These are phyloP conservation scores for Penstemon davidsonii DNA, from an alignment of 257 asterid species.

Conservation along the genomic window DNA sequence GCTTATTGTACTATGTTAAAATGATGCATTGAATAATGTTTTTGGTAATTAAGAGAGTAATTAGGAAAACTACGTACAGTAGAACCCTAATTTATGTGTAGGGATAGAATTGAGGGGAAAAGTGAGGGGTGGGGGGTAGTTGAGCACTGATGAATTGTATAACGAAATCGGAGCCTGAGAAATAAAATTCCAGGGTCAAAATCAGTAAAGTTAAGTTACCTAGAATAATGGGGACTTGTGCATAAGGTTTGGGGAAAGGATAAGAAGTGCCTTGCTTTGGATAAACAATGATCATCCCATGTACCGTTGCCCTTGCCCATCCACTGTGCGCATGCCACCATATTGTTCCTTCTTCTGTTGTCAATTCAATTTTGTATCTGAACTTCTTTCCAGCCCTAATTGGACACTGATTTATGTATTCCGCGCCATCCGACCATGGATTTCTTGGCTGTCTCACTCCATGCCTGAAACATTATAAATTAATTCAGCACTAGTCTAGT, in stretches of 20 bases:
- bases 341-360: constrained; percentile 48
- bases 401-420: constrained; percentile 50
- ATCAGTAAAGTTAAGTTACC: constrained; percentile 21
- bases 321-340: constrained; percentile 70
- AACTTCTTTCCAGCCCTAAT: constrained; percentile 45
- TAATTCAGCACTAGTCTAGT: too few species aligned
- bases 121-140: too few species aligned
- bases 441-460: constrained; percentile 49
- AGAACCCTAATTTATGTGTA: too few species aligned
- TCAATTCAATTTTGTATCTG: constrained; percentile 37
- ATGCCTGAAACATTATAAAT: constrained; percentile 44
- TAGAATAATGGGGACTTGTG: constrained; percentile 42
- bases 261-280: constrained; percentile 29
- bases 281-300: constrained; percentile 45
- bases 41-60: too few species aligned
- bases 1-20: too few species aligned
- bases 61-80: too few species aligned
- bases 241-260: constrained; percentile 47
- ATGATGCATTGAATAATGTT: too few species aligned
- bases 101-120: too few species aligned
- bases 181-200: too few species aligned
- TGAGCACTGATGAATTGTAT: too few species aligned
- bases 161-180: too few species aligned
- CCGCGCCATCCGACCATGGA: constrained; percentile 59
- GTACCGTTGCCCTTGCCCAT: constrained; percentile 58